These are phyloP conservation scores for Microdochium nivale DNA, from an alignment of 2,329 filamentous ascomycete genomes.

Conservation along the genomic window DNA sequence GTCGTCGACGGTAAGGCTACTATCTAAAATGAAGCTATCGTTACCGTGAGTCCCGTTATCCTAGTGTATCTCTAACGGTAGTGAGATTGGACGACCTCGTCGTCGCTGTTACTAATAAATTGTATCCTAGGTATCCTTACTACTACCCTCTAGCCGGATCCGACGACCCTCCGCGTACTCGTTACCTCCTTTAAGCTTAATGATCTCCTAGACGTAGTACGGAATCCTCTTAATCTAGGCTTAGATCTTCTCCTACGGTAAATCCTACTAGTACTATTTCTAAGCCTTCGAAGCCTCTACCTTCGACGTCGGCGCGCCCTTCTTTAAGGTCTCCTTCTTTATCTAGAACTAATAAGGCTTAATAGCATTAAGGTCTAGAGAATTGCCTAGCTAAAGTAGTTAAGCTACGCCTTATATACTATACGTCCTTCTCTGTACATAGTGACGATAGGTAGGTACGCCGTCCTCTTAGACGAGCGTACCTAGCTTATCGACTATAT, in stretches of 20 bases:
- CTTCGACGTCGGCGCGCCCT: slow-evolving; percentile 1
- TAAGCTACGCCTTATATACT: not conserved
- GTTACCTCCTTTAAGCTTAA: too few relatives aligned
- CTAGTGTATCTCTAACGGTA: not conserved
- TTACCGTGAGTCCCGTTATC: not conserved
- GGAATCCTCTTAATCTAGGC: slow-evolving; percentile 8
- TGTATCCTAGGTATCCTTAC: not conserved
- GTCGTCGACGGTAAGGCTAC: not conserved
- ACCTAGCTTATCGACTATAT: not conserved
- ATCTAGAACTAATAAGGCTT: slow-evolving; percentile 7
- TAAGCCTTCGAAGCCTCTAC: slow-evolving; percentile 1
- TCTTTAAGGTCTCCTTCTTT: slow-evolving; percentile 5
- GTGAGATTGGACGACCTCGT: not conserved
- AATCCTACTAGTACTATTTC: slow-evolving; percentile 4
- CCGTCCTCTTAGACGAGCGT: slow-evolving; percentile 4
- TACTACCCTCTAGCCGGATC: not conserved
- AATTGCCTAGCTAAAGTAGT: not conserved
- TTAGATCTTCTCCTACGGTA: slow-evolving; percentile 7
- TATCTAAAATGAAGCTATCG: too few relatives aligned
- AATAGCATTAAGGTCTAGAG: slow-evolving; percentile 7
- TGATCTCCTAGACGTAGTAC: slow-evolving; percentile 6
- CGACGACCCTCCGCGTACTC: not conserved
- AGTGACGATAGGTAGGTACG: not conserved
- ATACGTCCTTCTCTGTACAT: not conserved
- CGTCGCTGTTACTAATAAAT: not conserved